Conservation (phyloP, 805 yeast genomes). For the Clavispora fructus region DNA sequence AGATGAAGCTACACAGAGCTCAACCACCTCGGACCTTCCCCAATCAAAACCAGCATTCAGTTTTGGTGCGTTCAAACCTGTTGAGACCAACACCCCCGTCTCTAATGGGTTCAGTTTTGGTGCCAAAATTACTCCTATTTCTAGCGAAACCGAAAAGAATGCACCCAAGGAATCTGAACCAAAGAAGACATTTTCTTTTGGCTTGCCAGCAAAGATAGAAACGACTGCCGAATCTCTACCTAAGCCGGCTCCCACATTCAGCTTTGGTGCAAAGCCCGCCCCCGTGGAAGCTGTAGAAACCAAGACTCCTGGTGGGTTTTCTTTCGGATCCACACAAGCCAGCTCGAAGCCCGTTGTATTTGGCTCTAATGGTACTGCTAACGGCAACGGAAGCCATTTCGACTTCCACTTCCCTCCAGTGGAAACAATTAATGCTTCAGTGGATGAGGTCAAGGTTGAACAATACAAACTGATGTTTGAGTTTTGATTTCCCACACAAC, state of each 20-base stretch:
- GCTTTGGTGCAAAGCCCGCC: background rate
- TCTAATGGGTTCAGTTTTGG: background rate
- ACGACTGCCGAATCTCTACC: background rate
- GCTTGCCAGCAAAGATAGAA: background rate
- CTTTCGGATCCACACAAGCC: constrained; percentile 1
- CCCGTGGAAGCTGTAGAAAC: background rate
- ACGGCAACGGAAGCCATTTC: background rate
- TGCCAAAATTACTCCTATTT: background rate
- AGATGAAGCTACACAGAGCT: constrained; percentile 5
- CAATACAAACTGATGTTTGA: constrained; percentile 22
- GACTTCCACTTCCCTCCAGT: constrained; percentile 23
- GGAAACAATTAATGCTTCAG: constrained; percentile 10
- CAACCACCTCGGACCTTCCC: background rate
- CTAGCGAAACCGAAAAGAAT: background rate
- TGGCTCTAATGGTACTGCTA: background rate
- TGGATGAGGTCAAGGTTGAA: constrained; percentile 24
- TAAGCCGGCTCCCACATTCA: background rate
- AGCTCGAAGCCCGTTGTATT: background rate
- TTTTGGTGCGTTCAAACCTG: constrained; percentile 1
- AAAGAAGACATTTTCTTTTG: constrained; percentile 1
- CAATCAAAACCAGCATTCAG: constrained; percentile 1
- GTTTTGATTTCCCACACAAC: constrained; percentile 11
- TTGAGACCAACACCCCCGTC: background rate
- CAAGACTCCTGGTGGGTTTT: background rate
- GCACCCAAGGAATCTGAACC: background rate